Base-by-base conservation (phyloP, 2,329 filamentous ascomycete species). In the Cercospora brassicicola region DNA sequence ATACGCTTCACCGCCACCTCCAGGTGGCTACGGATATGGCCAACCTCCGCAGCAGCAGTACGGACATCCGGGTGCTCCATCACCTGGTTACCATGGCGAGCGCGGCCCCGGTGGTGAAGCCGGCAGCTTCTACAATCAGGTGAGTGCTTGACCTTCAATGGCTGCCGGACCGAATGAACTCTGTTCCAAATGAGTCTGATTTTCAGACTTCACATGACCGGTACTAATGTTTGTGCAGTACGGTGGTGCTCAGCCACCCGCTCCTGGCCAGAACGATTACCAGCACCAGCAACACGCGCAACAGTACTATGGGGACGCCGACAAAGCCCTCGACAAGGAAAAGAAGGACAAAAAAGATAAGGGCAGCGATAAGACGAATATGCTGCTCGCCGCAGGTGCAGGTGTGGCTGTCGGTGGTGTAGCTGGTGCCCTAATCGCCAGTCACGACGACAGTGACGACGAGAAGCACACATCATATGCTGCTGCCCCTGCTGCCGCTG, bases 351-450 rank as follows among this genome's bases (percentile, higher is more conserved):
- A 76, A 57, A 79, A 81, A 65, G 69, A 76, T 62, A 79, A 81
- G 65, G 76, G 74, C 67, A 72, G 81, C 67, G 76, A 77, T 57
- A 76, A 76, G 59, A 82, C 83, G 59, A 82, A 83, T 28, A 82
- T 87, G 73, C 76, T 89, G 20, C 79, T 86, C 42, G 87, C 84
- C 23, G 88, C 84, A 62, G 85, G 85, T 5, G 88, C 83, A 53
- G 88, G 88, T 74, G 69, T 89, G 30, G 87, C 86, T 0, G 79
- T 83, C 8, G 86, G 86, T 69, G 85, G 82, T 53, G 75, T 87
- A 36, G 88, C 85, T 10, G 88, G 87, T 57, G 88, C 86, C 3
- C 74, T 88, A 39, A 77, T 89, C 66, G 84, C 83, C 18, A 11
- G 36, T 67, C 66, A 70, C 63, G 64, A 59, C 15, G 69, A 71